Conservation (phyloP, 1,284 basidiomycete species). For the Porodaedalea pini region DNA sequence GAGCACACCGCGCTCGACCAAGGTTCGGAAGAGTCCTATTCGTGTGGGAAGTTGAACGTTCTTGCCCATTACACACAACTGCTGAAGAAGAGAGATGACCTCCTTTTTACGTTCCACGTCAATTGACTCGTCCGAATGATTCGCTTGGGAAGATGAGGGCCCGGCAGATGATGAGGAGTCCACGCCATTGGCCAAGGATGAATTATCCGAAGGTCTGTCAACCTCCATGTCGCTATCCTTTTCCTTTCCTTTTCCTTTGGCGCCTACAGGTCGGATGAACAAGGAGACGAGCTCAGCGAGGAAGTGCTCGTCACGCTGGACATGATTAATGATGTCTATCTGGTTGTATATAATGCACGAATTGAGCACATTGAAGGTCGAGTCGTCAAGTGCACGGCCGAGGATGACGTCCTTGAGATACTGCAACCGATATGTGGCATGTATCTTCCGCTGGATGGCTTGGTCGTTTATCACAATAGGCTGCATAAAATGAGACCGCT, state of each 20-base stretch:
- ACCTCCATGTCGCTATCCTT: constrained; percentile 22
- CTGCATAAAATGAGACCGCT: constrained; percentile 80
- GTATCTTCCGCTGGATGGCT: constrained; percentile 80
- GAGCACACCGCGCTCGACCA: constrained; percentile 87
- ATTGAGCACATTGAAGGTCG: constrained; percentile 95
- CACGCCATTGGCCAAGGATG: neutral
- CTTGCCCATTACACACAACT: constrained; percentile 94
- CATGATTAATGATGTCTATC: constrained; percentile 92
- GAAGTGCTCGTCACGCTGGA: constrained; percentile 76
- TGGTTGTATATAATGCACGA: constrained; percentile 99
- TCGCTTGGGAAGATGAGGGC: constrained; percentile 6
- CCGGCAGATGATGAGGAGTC: neutral
- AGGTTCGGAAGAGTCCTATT: constrained; percentile 82
- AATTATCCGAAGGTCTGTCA: constrained; percentile 10
- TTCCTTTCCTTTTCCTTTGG: constrained; percentile 22
- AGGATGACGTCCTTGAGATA: constrained; percentile 99
- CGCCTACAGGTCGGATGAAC: constrained; percentile 48
- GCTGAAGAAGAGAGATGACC: constrained; percentile 85
- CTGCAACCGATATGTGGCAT: constrained; percentile 93
- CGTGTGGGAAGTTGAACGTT: constrained; percentile 89
- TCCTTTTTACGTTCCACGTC: constrained; percentile 50
- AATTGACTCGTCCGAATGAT: neutral
- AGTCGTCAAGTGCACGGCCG: constrained; percentile 90
- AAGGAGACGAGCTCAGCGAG: constrained; percentile 75
- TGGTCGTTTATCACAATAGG: constrained; percentile 79